phyloP scores from a whole-genome alignment of 441 rosid species.

The Sinapis alba region DNA sequence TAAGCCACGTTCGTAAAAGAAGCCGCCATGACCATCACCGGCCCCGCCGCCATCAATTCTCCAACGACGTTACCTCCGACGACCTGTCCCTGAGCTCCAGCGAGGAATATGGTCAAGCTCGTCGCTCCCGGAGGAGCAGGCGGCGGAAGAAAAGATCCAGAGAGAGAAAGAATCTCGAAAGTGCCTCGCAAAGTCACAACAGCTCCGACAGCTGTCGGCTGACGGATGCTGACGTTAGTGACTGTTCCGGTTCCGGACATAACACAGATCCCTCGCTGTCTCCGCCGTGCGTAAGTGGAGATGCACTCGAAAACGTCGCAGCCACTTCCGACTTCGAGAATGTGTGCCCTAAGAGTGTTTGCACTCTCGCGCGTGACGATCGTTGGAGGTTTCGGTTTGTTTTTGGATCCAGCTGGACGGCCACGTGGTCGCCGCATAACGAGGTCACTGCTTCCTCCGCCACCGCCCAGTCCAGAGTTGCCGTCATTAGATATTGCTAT shows the following conservation, averaged over 20 bases:
- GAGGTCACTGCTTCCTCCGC: slow-evolving; percentile 44
- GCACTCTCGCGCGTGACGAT: slow-evolving; percentile 93
- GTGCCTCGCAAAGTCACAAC: slow-evolving; percentile 79
- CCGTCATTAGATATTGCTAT: slow-evolving; percentile 34
- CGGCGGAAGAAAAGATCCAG: slow-evolving; percentile 94
- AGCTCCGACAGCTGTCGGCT: slow-evolving; percentile 80
- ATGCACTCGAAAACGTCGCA: slow-evolving; percentile 88
- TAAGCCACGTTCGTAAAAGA: slow-evolving; percentile 93
- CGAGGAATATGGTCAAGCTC: slow-evolving; percentile 76
- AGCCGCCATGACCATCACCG: slow-evolving; percentile 85
- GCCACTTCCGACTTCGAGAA: slow-evolving; percentile 86
- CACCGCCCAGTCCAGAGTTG: slow-evolving; percentile 26
- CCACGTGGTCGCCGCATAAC: slow-evolving; percentile 82
- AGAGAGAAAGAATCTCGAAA: slow-evolving; percentile 83
- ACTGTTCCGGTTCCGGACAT: slow-evolving; percentile 92
- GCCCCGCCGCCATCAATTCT: slow-evolving; percentile 83
- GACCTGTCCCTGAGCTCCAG: slow-evolving; percentile 93
- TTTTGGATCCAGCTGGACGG: slow-evolving; percentile 90
- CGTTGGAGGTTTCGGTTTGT: slow-evolving; percentile 86
- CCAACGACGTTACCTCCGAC: slow-evolving; percentile 95
- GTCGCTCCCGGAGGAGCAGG: slow-evolving; percentile 99
- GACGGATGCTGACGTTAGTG: slow-evolving; percentile 84
- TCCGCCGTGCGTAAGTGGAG: slow-evolving; percentile 78
- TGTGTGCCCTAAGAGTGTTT: slow-evolving; percentile 93
- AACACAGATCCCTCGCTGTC: slow-evolving; percentile 89